A percentile compares a stretch with the other conserved stretches of the same genome.
Evolutionary conservation across 495 filamentous ascomycete genomes (phyloP).

Genomic region (Lentithecium fluviatile): DNA sequence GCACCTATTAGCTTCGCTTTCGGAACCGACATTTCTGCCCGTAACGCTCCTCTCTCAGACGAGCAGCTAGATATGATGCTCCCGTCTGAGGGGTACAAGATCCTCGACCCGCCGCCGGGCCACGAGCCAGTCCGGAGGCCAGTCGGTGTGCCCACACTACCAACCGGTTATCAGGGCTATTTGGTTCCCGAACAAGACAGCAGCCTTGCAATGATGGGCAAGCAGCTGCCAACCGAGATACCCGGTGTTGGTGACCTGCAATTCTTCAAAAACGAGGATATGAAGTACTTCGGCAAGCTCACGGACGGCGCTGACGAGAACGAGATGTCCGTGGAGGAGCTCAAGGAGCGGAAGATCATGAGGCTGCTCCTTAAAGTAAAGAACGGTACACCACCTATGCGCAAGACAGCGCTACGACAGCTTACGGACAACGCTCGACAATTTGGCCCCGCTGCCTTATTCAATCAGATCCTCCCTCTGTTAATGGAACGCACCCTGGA

Average conservation of each 20-base stretch:
- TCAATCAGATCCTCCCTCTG: constrained; percentile 95
- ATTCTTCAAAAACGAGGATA: constrained; percentile 98
- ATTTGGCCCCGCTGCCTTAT: constrained; percentile 91
- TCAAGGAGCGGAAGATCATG: constrained; percentile 99
- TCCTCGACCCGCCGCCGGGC: constrained; percentile 87
- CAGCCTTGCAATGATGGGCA: constrained; percentile 69
- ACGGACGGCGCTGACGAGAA: constrained; percentile 95
- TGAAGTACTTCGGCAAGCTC: constrained; percentile 98
- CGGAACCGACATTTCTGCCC: constrained; percentile 75
- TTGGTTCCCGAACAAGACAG: constrained; percentile 97
- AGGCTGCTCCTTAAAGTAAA: constrained; percentile 95
- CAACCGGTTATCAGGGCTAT: constrained; percentile 72
- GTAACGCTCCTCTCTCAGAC: constrained; percentile 79
- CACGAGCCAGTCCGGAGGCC: constrained; percentile 85
- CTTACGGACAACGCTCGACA: constrained; percentile 96
- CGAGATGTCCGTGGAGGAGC: constrained; percentile 83
- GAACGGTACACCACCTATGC: constrained; percentile 98
- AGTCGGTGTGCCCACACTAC: constrained; percentile 69
- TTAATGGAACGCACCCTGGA: constrained; percentile 99
- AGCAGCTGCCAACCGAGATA: constrained; percentile 93
- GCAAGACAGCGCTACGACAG: constrained; percentile 97
- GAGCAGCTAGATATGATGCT: constrained; percentile 93
- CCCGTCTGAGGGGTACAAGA: constrained; percentile 87
- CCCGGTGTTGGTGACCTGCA: constrained; percentile 96
- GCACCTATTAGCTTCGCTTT: constrained; percentile 58